A percentile compares a stretch with the other conserved stretches of the same genome.
Evolutionary conservation across 768 basidiomycete species (phyloP).

Genomic region (Podaxis sp.): DNA sequence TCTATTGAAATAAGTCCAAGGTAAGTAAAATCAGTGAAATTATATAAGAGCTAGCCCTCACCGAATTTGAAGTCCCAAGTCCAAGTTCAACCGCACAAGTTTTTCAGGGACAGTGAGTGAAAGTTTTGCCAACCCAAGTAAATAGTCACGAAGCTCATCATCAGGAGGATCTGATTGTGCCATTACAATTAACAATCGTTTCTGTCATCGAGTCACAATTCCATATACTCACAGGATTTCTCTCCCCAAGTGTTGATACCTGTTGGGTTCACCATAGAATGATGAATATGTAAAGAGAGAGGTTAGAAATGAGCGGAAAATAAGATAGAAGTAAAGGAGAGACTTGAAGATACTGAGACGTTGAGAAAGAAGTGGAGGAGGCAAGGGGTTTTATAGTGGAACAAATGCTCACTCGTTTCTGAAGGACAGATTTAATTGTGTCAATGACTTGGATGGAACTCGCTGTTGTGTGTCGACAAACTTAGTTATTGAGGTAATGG

Average conservation of each 20-base stretch:
- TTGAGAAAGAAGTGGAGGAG: neutral
- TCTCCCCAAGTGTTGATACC: conserved; percentile 5
- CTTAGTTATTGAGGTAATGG: too few relatives aligned
- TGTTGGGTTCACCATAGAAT: neutral
- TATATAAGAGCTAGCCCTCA: neutral
- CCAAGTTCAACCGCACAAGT: neutral
- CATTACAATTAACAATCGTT: neutral
- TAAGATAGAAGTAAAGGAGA: too few relatives aligned
- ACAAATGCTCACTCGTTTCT: too few relatives aligned
- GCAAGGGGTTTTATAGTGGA: neutral
- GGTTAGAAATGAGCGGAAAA: neutral
- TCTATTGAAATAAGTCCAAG: neutral
- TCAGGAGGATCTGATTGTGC: neutral
- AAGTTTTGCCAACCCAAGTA: neutral
- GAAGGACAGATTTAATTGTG: too few relatives aligned
- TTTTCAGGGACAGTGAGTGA: neutral
- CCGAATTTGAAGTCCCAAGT: neutral
- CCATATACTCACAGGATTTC: neutral
- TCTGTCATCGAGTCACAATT: neutral
- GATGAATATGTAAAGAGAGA: neutral
- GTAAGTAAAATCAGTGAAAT: neutral
- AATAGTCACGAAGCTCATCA: neutral
- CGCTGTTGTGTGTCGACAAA: too few relatives aligned
- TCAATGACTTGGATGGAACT: too few relatives aligned
- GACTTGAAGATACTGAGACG: too few relatives aligned